Conservation (phyloP, 352 stramenopile species). For the Phytophthora pinifolia region DNA sequence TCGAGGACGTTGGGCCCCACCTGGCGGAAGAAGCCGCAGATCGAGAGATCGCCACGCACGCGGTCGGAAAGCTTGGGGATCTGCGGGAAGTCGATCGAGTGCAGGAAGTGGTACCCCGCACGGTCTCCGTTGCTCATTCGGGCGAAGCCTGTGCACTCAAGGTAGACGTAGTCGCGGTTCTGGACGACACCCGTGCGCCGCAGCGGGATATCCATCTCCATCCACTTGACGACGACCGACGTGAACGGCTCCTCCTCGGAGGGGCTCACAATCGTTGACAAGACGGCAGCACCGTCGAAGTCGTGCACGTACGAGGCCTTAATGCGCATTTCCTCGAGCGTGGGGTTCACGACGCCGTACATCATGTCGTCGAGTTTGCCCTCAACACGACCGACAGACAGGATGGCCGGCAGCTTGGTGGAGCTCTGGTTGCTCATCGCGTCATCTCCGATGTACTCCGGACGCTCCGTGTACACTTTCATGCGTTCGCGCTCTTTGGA, state of each 20-base stretch:
- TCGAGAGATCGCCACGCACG: slow-evolving; percentile 43
- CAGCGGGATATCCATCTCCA: slow-evolving; percentile 38
- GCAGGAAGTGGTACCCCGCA: slow-evolving; percentile 57
- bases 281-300: slow-evolving; percentile 27
- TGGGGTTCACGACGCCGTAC: slow-evolving; percentile 35
- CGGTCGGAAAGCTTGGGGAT: slow-evolving; percentile 35
- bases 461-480: slow-evolving; percentile 34
- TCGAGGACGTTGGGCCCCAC: slow-evolving; percentile 41
- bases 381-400: slow-evolving; percentile 29
- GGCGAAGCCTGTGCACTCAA: slow-evolving; percentile 49
- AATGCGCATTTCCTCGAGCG: slow-evolving; percentile 35
- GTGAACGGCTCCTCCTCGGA: slow-evolving; percentile 25
- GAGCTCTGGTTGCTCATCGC: slow-evolving; percentile 20
- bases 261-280: slow-evolving; percentile 30
- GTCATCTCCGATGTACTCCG: slow-evolving; percentile 23
- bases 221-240: slow-evolving; percentile 41
- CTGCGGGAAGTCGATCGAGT: slow-evolving; percentile 56
- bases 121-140: slow-evolving; percentile 44
- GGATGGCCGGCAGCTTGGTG: slow-evolving; percentile 28
- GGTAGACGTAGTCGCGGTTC: slow-evolving; percentile 62
- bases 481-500: slow-evolving; percentile 35
- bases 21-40: slow-evolving; percentile 56
- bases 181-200: slow-evolving; percentile 32
- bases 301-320: slow-evolving; percentile 36
- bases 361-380: slow-evolving; percentile 42